These are phyloP conservation scores for Larix sibirica DNA, from an alignment of 83 land plant species.

Conservation along the genomic window DNA sequence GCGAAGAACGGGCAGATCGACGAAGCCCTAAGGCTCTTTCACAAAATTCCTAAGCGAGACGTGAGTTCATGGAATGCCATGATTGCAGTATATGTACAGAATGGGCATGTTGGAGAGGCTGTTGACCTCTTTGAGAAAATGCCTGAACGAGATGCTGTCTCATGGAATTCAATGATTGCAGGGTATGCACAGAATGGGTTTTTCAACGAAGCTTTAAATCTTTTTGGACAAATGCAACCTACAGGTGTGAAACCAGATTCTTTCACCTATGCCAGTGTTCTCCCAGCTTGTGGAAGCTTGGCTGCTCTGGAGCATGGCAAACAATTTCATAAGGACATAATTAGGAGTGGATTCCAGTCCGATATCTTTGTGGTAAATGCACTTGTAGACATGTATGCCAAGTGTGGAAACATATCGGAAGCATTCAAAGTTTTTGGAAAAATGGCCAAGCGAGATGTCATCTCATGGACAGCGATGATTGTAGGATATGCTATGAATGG, in stretches of 20 bases:
- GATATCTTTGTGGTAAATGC: background rate
- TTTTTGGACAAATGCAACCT: background rate
- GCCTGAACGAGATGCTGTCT: background rate
- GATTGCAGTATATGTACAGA: background rate
- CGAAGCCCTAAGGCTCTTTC: background rate
- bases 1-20: background rate
- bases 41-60: background rate
- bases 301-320: background rate
- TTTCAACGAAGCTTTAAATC: background rate
- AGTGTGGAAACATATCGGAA: background rate
- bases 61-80: slow-evolving; percentile 18
- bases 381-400: background rate
- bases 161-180: slow-evolving; percentile 11
- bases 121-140: background rate
- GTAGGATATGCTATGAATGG: slow-evolving; percentile 26
- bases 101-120: background rate
- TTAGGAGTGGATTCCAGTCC: background rate
- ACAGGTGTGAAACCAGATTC: background rate
- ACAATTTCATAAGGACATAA: background rate
- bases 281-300: background rate
- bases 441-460: slow-evolving; percentile 10
- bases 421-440: slow-evolving; percentile 20
- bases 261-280: background rate
- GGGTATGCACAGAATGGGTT: slow-evolving; percentile 2
- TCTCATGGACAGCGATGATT: slow-evolving; percentile 25